These are phyloP conservation scores for Panaeolus cyanescens DNA, from an alignment of 768 basidiomycete species.

Conservation along the genomic window DNA sequence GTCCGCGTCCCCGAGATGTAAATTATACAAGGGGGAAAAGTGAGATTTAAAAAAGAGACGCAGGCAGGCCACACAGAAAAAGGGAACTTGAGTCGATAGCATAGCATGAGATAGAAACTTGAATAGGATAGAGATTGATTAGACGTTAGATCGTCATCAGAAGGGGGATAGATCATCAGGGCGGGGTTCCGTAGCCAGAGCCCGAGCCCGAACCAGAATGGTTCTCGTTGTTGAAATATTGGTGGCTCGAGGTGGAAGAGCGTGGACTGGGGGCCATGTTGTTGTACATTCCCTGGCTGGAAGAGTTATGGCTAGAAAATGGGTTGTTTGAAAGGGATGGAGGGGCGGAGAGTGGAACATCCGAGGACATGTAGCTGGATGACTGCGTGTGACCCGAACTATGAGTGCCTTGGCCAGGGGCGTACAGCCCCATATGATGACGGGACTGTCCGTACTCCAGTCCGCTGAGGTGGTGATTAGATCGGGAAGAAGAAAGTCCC, in stretches of 20 bases:
- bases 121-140: constrained; percentile 2
- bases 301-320: constrained; percentile 36
- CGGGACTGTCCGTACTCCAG: constrained; percentile 40
- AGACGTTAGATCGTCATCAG: constrained; percentile 11
- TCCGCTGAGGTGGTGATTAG: constrained; percentile 34
- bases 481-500: constrained; percentile 38
- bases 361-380: constrained; percentile 38
- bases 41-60: constrained; percentile 2
- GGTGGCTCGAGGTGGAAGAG: constrained; percentile 27
- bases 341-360: constrained; percentile 55
- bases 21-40: not conserved
- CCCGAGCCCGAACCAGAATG: constrained; percentile 45
- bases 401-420: constrained; percentile 42
- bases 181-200: constrained; percentile 49
- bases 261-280: constrained; percentile 40
- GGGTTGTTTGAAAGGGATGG: constrained; percentile 49
- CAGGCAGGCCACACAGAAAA: constrained; percentile 2
- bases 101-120: not conserved
- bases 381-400: constrained; percentile 38
- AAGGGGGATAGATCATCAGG: constrained; percentile 23
- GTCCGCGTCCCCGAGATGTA: not conserved
- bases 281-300: constrained; percentile 27
- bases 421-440: constrained; percentile 37
- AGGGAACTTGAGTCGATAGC: not conserved
- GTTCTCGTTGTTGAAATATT: constrained; percentile 39